Conservation (phyloP, 1,139 yeast genomes). For the Lizanozyma gosingica region DNA sequence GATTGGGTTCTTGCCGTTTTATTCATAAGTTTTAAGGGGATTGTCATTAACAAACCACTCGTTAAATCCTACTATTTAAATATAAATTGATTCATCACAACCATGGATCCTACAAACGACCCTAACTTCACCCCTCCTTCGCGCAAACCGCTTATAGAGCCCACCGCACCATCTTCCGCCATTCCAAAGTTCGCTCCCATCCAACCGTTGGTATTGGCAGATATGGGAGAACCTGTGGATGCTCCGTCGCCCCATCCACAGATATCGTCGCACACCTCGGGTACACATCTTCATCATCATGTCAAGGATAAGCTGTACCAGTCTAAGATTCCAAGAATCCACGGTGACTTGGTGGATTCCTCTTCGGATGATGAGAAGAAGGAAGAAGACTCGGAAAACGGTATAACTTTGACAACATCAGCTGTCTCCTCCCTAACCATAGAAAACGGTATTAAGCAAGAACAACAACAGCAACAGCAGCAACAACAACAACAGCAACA, state of each 20-base stretch:
- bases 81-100: too few relatives aligned
- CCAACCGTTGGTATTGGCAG: constrained; percentile 67
- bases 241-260: constrained; percentile 61
- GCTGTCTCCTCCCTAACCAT: constrained; percentile 9
- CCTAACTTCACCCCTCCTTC: constrained; percentile 73
- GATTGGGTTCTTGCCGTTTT: too few relatives aligned
- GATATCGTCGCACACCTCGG: neutral
- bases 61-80: too few relatives aligned
- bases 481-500: constrained; percentile 1
- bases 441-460: neutral
- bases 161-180: constrained; percentile 62
- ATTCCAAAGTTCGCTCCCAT: constrained; percentile 76
- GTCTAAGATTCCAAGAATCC: constrained; percentile 34
- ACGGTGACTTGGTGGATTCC: constrained; percentile 28
- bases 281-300: neutral
- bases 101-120: constrained; percentile 75
- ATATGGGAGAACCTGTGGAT: constrained; percentile 59
- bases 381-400: constrained; percentile 6
- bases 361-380: constrained; percentile 22
- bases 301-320: constrained; percentile 11
- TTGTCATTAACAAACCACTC: too few relatives aligned
- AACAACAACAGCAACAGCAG: neutral
- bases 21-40: too few relatives aligned
- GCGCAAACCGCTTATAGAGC: constrained; percentile 47
- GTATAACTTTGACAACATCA: constrained; percentile 3